Conservation (phyloP, 1,139 yeast species). For the Spathaspora jeffriesii region DNA sequence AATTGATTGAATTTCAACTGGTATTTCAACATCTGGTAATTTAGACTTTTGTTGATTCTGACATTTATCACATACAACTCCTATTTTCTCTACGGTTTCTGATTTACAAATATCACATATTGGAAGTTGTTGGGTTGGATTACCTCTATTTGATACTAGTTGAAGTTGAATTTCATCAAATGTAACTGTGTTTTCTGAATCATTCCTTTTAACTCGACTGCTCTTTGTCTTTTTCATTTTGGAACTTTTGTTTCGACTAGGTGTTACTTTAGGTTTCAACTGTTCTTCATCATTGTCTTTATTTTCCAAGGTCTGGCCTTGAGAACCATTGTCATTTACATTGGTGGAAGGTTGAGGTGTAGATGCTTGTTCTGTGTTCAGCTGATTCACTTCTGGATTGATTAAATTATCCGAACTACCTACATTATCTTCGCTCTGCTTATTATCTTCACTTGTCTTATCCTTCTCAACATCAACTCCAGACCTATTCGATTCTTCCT, state of each 20-base stretch:
- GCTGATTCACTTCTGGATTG: too few relatives aligned
- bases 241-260: not conserved
- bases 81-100: not conserved
- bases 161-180: slow-evolving; percentile 2
- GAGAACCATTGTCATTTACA: too few relatives aligned
- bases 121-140: not conserved
- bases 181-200: not conserved
- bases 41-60: too few relatives aligned
- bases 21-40: not conserved
- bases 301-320: too few relatives aligned
- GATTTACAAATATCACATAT: not conserved
- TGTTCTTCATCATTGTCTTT: too few relatives aligned
- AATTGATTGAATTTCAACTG: not conserved
- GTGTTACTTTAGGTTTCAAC: not conserved
- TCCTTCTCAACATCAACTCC: not conserved
- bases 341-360: too few relatives aligned
- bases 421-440: not conserved
- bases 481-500: not conserved
- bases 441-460: not conserved
- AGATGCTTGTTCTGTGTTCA: too few relatives aligned
- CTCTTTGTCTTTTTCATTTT: not conserved
- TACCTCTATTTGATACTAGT: not conserved
- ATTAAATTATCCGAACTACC: too few relatives aligned
- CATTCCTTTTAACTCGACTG: not conserved
- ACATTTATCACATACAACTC: too few relatives aligned